These are phyloP conservation scores for Barnettozyma sucrosica DNA, from an alignment of 805 yeast species.

Conservation along the genomic window DNA sequence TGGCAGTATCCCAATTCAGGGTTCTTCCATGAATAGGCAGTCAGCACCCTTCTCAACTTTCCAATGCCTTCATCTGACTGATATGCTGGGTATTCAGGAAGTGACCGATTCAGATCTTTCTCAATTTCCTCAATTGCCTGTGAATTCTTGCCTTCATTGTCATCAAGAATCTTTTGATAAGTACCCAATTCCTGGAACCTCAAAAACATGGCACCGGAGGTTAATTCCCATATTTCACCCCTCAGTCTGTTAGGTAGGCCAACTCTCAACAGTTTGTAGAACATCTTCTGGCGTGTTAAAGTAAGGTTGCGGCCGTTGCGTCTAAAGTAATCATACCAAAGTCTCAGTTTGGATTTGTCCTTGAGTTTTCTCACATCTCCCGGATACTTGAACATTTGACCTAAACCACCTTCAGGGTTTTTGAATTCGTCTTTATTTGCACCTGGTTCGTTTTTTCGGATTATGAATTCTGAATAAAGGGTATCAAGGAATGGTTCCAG, in stretches of 20 bases:
- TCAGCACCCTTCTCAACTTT: conserved; percentile 77
- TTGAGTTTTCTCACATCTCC: conserved; percentile 75
- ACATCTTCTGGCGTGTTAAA: conserved; percentile 65
- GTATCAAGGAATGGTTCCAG: conserved; percentile 62
- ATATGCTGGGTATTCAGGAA: conserved; percentile 95
- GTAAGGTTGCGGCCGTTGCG: conserved; percentile 82
- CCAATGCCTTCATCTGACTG: conserved; percentile 82
- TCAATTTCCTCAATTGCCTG: conserved; percentile 94
- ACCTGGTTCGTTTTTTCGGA: conserved; percentile 40
- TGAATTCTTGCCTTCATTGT: conserved; percentile 59
- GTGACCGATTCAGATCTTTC: conserved; percentile 87
- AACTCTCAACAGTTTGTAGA: conserved; percentile 77
- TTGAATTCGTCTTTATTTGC: conserved; percentile 32
- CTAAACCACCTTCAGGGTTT: conserved; percentile 82
- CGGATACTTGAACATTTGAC: conserved; percentile 78
- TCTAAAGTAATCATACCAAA: conserved; percentile 90
- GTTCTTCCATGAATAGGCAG: conserved; percentile 94
- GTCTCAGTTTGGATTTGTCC: conserved; percentile 79
- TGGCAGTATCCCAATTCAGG: conserved; percentile 98
- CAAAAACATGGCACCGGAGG: conserved; percentile 77
- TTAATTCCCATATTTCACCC: conserved; percentile 94
- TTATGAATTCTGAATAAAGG: conserved; percentile 81
- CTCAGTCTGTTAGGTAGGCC: conserved; percentile 92
- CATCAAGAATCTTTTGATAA: conserved; percentile 53
- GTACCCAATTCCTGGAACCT: conserved; percentile 58